Base-by-base conservation (phyloP, 257 asterid species). In the Anisodus acutangulus region DNA sequence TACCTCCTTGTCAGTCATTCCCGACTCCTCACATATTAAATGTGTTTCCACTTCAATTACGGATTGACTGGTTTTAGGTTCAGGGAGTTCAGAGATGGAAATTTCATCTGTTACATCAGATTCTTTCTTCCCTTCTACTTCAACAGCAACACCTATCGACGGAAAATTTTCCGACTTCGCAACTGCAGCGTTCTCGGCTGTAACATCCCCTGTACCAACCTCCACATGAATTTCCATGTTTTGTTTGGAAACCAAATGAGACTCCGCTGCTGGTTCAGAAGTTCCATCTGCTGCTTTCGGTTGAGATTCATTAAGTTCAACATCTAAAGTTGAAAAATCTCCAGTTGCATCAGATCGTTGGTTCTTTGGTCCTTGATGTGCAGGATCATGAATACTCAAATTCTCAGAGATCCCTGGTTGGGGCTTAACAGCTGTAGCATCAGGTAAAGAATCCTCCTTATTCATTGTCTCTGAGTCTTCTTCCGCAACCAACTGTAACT, bases 361-460 rank as follows among this genome's bases (percentile, higher is more conserved):
- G 82, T 53, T 78, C 63, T 86, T 62, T 16, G 55, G 45, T 79
- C 59, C 19, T 78, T 83, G 66, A 35, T 51, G 79, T 59, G 26
- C 63, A 69, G 85, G 59, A 83, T 67, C 81, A 54, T 0, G 26
- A 19, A 15, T 83, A 66, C 63, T 45, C 60, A 54, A 67, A 76
- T 53, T 55, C 60, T 43, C 80, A 43, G 83, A 57, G 58, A 15
- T 67, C 16, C 57, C 26, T 31, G 63, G 78, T 9, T 57, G 54
- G 83, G 57, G 55, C 31, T 26, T 53, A 8, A 37, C 47, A 76
- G 59, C 43, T 79, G 71, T 66, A 82, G 41, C 64, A 62, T 58
- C 69, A 74, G 85, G 51, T 26, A 84, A 55, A 69, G 43, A 37
- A 54, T 69, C 82, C 68, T 59, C 86, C 70, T 16, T 37, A 62